phyloP scores from a whole-genome alignment of 768 basidiomycete genomes.

The Trametopsis cervina region DNA sequence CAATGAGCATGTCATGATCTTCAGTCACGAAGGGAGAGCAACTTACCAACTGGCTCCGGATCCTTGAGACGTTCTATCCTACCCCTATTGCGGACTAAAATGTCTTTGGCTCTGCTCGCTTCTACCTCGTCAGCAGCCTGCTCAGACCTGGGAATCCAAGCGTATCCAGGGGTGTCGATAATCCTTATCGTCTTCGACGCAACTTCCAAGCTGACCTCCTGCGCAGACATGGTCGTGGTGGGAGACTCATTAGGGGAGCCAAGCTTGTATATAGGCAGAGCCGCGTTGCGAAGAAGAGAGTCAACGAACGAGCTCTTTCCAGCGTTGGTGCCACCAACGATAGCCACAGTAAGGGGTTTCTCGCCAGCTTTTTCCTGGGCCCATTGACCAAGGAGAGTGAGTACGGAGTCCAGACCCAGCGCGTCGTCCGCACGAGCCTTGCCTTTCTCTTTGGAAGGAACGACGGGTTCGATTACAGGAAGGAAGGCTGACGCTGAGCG shows the following conservation, averaged over 20 bases:
- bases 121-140: slow-evolving; percentile 33
- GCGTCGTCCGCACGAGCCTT: slow-evolving; percentile 49
- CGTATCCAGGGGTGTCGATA: slow-evolving; percentile 87
- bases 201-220: slow-evolving; percentile 48
- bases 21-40: slow-evolving; percentile 10
- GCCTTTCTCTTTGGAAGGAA: slow-evolving; percentile 38
- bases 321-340: slow-evolving; percentile 77
- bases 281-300: slow-evolving; percentile 50
- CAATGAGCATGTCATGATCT: slow-evolving; percentile 4
- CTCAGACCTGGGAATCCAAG: slow-evolving; percentile 39
- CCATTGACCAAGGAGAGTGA: slow-evolving; percentile 40
- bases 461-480: slow-evolving; percentile 28
- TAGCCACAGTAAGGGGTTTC: slow-evolving; percentile 57
- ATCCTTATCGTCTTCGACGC: slow-evolving; percentile 49
- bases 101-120: slow-evolving; percentile 50
- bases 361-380: slow-evolving; percentile 40
- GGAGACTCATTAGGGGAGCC: slow-evolving; percentile 48
- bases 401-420: slow-evolving; percentile 48
- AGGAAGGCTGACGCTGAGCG: slow-evolving; percentile 65
- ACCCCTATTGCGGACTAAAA: slow-evolving; percentile 73
- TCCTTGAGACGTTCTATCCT: slow-evolving; percentile 84
- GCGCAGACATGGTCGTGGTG: slow-evolving; percentile 66
- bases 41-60: slow-evolving; percentile 60
- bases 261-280: slow-evolving; percentile 48
- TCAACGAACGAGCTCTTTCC: slow-evolving; percentile 88